Evolutionary conservation across 2,329 filamentous ascomycete genomes (phyloP), one percentile per base, ranked within the genome.

Genomic region (Cladosporium sp.): DNA sequence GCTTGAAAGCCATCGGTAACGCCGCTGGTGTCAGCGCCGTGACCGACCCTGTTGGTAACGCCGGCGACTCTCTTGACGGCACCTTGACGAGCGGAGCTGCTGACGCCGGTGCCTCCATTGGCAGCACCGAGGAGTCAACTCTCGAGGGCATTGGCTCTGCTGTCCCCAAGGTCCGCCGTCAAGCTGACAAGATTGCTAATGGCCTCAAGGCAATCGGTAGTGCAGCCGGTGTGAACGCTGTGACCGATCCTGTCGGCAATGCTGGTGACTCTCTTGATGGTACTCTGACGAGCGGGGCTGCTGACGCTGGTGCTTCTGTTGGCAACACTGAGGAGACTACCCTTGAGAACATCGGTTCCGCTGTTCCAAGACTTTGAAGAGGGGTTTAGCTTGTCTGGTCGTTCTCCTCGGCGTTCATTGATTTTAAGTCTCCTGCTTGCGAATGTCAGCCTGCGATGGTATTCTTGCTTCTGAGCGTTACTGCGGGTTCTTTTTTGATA

Each of bases 111-210:
- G 55, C 56, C 32, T 31, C 43, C 9, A 34, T 53, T 14, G 56
- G 54, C 11, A 34, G 16, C 32, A 14, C 28, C 16, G 52, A 59
- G 28, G 50, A 54, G 9, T 18, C 19, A 5, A 56, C 54, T 9
- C 43, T 54, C 10, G 51, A 59, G 34, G n/a, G 34, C 28, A 14
- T 19, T 11, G 56, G 56, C 14, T 45, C 45, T 8, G 32, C 48
- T 4, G 42, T 57, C 10, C 53, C 56, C 16, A 53, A 49, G 48
- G 43, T 52, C 33, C 52, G 53, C 18, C 58, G 59, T n/a, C 59
- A 61, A 38, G 46, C 55, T 3, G 57, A 61, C 46, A 61, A 63
- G 61, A 66, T 64, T 35, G 49, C 57, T 46, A 59, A 59, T 31
- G 59, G 59, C 7, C 18, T 41, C 1, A 53, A 56, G 22, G 37